Base-by-base conservation (phyloP, 2,329 filamentous ascomycete species). In the Arthrobotrys sinensis region DNA sequence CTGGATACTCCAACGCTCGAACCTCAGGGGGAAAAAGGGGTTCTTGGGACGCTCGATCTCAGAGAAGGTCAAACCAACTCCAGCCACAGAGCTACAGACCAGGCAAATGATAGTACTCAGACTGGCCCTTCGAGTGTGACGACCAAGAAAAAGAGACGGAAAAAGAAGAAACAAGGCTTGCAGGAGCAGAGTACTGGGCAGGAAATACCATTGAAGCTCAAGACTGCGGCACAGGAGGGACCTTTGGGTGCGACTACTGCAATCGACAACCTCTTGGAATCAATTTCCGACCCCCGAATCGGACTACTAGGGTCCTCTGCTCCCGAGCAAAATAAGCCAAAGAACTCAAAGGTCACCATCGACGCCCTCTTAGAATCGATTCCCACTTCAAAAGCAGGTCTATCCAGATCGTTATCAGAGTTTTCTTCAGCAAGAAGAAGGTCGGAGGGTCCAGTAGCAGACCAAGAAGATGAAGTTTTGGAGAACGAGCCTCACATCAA, bases 291-390 rank as follows among this genome's bases (percentile, higher is more conserved):
- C 28, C 55, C 55, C 7, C 21, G 55, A 43, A n/a, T 60, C 5
- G 34, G 12, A 19, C 40, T 19, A 8, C 11, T 60, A n/a, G 36
- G 55, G 2, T 3, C 8, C 4, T 11, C 36, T 11, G 3, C 55
- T n/a, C 2, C 36, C 10, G 55, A 60, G 12, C 32, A 19, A 10
- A 43, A 16, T 1, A 57, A 16, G 21, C 4, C 57, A 0, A 32
- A 52, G 16, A 70, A 57, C 24, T 64, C 53, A 52, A 76, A 76
- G 32, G 36, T 76, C 11, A 69, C 64, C 10, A 70, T 76, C 8
- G 72, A 76, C 24, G 72, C 72, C 0, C 65, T 76, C 0, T 40
- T 76, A 12, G 32, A 76, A 8, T 76, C 72, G 50, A 76, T 76
- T 62, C 63, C 71, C 6, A 28, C 8, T 32, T 43, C 65, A 16